Conservation (phyloP, 2,329 filamentous ascomycete species). For the Diaporthe citri region DNA sequence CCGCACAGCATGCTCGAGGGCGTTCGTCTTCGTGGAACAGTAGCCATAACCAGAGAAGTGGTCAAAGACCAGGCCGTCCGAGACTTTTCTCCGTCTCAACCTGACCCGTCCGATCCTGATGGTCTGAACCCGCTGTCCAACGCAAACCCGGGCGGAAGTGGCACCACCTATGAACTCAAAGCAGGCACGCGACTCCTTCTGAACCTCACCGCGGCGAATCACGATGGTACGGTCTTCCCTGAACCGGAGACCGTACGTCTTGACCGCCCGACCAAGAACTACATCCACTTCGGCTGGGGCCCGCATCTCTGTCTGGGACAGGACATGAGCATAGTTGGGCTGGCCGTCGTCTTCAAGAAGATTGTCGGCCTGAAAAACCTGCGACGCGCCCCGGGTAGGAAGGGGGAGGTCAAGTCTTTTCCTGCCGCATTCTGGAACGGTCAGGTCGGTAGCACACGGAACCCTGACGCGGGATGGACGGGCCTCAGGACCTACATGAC, state of each 20-base stretch:
- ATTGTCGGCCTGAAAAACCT: slow-evolving; percentile 45
- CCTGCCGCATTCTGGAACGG: slow-evolving; percentile 42
- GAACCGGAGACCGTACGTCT: slow-evolving; percentile 61
- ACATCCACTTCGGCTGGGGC: slow-evolving; percentile 66
- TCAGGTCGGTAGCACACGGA: slow-evolving; percentile 39
- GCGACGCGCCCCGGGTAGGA: slow-evolving; percentile 42
- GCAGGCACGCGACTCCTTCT: slow-evolving; percentile 58
- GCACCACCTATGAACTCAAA: slow-evolving; percentile 41
- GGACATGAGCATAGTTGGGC: slow-evolving; percentile 53
- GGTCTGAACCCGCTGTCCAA: slow-evolving; percentile 40
- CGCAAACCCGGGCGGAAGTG: slow-evolving; percentile 43
- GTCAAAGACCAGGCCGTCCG: slow-evolving; percentile 47
- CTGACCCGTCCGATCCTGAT: slow-evolving; percentile 41
- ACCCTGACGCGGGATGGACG: slow-evolving; percentile 39
- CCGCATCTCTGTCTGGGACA: slow-evolving; percentile 64
- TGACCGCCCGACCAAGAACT: slow-evolving; percentile 62
- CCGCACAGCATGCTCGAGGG: slow-evolving; percentile 65
- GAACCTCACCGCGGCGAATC: slow-evolving; percentile 62
- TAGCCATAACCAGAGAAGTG: slow-evolving; percentile 62
- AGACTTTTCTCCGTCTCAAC: slow-evolving; percentile 45
- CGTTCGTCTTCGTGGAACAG: slow-evolving; percentile 65
- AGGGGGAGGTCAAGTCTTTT: slow-evolving; percentile 43
- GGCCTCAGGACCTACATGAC: slow-evolving; percentile 45
- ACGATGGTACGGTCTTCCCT: slow-evolving; percentile 62
- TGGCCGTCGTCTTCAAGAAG: slow-evolving; percentile 44